Conservation (phyloP, 768 basidiomycete genomes). For the Serendipita indica region DNA sequence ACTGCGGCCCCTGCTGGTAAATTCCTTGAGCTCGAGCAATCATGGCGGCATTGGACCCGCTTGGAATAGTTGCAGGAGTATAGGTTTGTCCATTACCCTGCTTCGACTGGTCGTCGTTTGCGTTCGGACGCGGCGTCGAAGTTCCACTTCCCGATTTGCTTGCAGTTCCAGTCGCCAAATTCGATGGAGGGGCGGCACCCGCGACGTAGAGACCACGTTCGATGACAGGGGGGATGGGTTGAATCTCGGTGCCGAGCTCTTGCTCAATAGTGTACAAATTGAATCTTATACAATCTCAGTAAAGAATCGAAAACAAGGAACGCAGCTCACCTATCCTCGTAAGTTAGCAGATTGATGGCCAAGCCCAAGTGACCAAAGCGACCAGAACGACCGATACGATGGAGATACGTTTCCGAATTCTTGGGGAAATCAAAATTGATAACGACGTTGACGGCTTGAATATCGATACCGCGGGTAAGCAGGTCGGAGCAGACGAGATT, state of each 20-base stretch:
- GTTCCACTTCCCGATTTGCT: conserved; percentile 11
- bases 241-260: conserved; percentile 95
- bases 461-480: conserved; percentile 97
- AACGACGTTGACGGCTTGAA: conserved; percentile 99
- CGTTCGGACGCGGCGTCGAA: conserved; percentile 10
- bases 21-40: conserved; percentile 1
- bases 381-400: conserved; percentile 94
- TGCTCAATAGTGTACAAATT: conserved; percentile 97
- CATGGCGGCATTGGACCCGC: background rate
- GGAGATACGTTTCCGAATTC: conserved; percentile 96
- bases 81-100: background rate
- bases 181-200: conserved; percentile 29
- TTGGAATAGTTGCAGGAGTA: conserved; percentile 1
- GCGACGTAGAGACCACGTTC: conserved; percentile 90
- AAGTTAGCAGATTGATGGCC: conserved; percentile 95
- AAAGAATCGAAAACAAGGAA: background rate
- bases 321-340: conserved; percentile 55
- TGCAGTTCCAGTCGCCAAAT: conserved; percentile 20
- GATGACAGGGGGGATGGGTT: conserved; percentile 82
- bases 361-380: conserved; percentile 94
- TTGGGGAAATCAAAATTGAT: conserved; percentile 99
- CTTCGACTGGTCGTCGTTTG: background rate
- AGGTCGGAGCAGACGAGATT: conserved; percentile 96
- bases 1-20: conserved; percentile 5
- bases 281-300: conserved; percentile 29